These are phyloP conservation scores for Cnidoscolus chayamansa DNA, from an alignment of 441 rosid genomes.

Conservation along the genomic window DNA sequence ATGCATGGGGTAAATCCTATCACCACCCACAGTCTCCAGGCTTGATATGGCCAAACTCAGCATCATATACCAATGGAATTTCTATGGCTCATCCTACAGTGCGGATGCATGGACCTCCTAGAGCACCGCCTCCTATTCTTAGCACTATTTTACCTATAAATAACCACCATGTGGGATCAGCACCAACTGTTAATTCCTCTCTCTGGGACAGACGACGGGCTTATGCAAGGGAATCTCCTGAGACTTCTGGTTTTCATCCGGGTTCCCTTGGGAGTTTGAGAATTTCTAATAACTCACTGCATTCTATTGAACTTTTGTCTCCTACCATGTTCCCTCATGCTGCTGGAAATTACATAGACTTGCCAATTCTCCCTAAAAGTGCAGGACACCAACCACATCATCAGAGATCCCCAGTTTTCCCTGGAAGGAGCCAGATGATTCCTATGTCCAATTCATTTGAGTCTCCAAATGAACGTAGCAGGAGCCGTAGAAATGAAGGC, in stretches of 20 bases:
- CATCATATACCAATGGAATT: conserved; percentile 47
- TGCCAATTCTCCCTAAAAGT: conserved; percentile 35
- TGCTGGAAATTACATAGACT: conserved; percentile 39
- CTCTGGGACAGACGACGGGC: conserved; percentile 49
- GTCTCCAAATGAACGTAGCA: conserved; percentile 44
- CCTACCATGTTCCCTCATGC: conserved; percentile 37
- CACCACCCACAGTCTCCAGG: conserved; percentile 36
- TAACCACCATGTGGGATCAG: conserved; percentile 53
- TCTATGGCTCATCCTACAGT: conserved; percentile 33
- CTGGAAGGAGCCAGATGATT: conserved; percentile 41
- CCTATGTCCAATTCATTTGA: conserved; percentile 40
- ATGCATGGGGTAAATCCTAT: conserved; percentile 45
- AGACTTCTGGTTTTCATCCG: conserved; percentile 44
- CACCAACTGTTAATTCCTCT: conserved; percentile 45
- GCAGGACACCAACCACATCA: conserved; percentile 48
- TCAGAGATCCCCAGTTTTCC: conserved; percentile 40
- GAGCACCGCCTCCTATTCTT: conserved; percentile 40
- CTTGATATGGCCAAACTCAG: conserved; percentile 56
- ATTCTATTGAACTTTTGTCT: conserved; percentile 40
- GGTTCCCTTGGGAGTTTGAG: conserved; percentile 53
- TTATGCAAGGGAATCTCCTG: conserved; percentile 47
- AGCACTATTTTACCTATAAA: conserved; percentile 37
- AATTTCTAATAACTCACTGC: conserved; percentile 37
- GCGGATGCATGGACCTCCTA: conserved; percentile 44
- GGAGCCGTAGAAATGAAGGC: conserved; percentile 63